Base-by-base conservation (phyloP, 1,139 yeast species). In the Yamadazyma mexicana region DNA sequence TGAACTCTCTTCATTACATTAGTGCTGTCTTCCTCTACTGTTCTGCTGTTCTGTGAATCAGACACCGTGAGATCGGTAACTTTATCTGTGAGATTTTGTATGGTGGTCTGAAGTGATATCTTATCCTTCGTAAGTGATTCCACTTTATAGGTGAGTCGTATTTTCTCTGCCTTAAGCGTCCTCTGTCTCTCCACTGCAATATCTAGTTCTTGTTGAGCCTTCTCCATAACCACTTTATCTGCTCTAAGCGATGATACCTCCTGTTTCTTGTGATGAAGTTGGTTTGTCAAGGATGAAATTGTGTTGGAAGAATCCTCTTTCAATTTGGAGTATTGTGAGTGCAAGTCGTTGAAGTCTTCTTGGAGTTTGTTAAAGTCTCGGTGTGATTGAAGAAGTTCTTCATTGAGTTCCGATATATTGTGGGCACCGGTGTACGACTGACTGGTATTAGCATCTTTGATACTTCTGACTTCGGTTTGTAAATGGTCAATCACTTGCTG, bases 171-270 rank as follows among this genome's bases (percentile, higher is more conserved):
- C 29, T 70, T 69, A 33, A 71, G 55, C 3, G 65, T 56, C 33
- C 81, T 55, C 44, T 76, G 79, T 46, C 75, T 77, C 20, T 75
- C 73, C 7, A 69, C 64, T 0, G 81, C 73, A 5, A 54, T 48
- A 23, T 71, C 68, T 31, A 76, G 56, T 18, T 72, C 76, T 29
- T 62, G 64, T 28, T 63, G 62, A 3, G 66, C 46, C 39, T 59
- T 64, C 11, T 68, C 71, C 14, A 57, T 39, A 1, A 37, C 39
- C 5, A 37, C 18, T 28, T 50, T 52, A 37, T 61, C 60, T 11
- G 64, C 50, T 27, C 50, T 56, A 10, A 51, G 42, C 0, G 32
- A 23, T 36, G 50, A 27, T 30, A 60, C 37, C 46, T 69, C 61
- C 22, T 59, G 58, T 24, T 67, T 61, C 23, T 62, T 62, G 28